Conservation (phyloP, 371 early-diverging fungal genomes). For the Dichotomocladium elegans region DNA sequence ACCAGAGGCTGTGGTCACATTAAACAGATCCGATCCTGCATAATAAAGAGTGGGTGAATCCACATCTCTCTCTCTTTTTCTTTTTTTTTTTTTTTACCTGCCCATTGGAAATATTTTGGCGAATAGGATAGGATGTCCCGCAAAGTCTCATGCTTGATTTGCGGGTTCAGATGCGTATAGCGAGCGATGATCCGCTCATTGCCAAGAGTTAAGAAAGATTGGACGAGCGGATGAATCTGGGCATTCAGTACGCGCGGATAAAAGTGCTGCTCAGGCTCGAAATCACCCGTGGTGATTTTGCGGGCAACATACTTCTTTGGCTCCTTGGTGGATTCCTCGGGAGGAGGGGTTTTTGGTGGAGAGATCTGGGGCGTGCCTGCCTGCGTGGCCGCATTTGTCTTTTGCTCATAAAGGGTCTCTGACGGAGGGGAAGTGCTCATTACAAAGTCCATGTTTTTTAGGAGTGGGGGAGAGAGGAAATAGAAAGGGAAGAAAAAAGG, state of each 20-base stretch:
- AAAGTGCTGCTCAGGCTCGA: conserved; percentile 86
- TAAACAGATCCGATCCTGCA: conserved; percentile 84
- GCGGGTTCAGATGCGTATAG: conserved; percentile 89
- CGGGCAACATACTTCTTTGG: conserved; percentile 9
- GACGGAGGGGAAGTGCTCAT: conserved; percentile 2
- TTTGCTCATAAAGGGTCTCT: neutral
- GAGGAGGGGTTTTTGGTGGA: conserved; percentile 41
- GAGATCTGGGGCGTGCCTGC: conserved; percentile 15
- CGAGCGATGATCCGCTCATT: conserved; percentile 89
- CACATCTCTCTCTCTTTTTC: neutral
- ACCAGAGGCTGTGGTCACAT: conserved; percentile 84
- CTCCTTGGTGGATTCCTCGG: conserved; percentile 4
- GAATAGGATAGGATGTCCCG: conserved; percentile 64
- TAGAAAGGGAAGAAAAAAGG: neutral
- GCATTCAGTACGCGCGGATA: conserved; percentile 93
- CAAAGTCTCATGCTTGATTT: conserved; percentile 65
- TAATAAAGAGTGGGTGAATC: neutral
- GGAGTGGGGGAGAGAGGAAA: neutral
- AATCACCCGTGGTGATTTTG: conserved; percentile 65
- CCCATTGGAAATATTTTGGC: conserved; percentile 90
- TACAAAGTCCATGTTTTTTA: neutral
- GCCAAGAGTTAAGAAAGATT: conserved; percentile 83
- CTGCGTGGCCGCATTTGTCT: conserved; percentile 8
- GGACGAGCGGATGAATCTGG: conserved; percentile 84
- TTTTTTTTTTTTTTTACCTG: conserved; percentile 64